Base-by-base conservation (phyloP, 163 green algal genomes). In the Volvox carteri region DNA sequence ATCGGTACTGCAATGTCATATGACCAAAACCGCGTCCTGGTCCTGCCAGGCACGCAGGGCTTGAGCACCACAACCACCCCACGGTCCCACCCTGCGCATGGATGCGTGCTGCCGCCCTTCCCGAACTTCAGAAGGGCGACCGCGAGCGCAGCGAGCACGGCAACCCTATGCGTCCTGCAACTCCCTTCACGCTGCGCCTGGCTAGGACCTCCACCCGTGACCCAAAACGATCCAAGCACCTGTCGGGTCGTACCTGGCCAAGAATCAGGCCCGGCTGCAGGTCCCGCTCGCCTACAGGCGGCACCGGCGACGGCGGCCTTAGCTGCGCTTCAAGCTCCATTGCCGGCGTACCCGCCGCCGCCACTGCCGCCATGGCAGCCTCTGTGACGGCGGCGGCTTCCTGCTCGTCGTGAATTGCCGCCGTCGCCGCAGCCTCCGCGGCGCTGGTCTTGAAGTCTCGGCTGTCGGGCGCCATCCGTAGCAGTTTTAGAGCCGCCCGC, bases 261-360 rank as follows among this genome's bases (percentile, higher is more conserved):
- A 87, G 65, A 2, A 87, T 39, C 14, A 87, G 80, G 14, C 80
- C 80, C 62, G 80, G 62, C 80, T 54, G 44, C 37, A 83, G 14
- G 4, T 83, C 14, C 50, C 4, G 37, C 50, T 83, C 83, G 25
- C 73, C 83, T 21, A 74, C 28, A 8, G 46, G 56, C 21, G 30
- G 8, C 46, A 39, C 8, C 23, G 81, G 16, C 30, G 58, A 44
- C 39, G 62, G 25, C 56, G 39, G 21, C 42, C 46, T 19, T 44
- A 80, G 42, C 35, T 58, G 35, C 16, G 54, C 68, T 48, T 88
- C 83, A 12, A 75, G 12, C 48, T 88, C 83, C 48, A 73, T 68
- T 14, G 67, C 68, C 33, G 21, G 48, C 23, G 70, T 35, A 23
- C 50, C 68, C 37, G 28, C 83, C 25, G 83, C 83, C 35, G 68